Percentiles rank a stretch among this genome's conserved stretches.
Conservation (phyloP, 305 asterid genomes). For the Fraxinus floribunda region DNA sequence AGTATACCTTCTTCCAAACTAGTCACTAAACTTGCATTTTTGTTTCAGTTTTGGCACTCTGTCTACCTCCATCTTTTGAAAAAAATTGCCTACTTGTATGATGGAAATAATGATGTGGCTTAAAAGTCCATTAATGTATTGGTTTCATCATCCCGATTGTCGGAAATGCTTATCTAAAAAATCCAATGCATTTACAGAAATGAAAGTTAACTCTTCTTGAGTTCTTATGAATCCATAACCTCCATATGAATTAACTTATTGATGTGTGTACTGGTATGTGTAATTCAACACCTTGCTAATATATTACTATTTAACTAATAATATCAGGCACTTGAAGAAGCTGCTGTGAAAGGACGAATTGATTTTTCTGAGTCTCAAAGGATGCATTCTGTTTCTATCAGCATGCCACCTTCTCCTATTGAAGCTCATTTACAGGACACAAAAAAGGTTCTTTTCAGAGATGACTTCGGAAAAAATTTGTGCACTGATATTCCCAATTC, state of each 20-base stretch:
- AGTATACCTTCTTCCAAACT: background rate
- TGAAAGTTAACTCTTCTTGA: background rate
- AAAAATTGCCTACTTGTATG: background rate
- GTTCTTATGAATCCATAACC: background rate
- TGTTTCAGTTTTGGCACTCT: background rate
- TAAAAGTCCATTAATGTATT: background rate
- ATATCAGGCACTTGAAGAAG: conserved; percentile 44
- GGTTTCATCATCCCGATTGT: background rate
- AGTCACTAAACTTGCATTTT: background rate
- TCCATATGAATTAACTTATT: background rate
- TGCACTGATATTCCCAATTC: conserved; percentile 16
- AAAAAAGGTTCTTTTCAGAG: conserved; percentile 41
- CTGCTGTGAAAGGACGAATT: conserved; percentile 19
- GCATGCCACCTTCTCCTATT: conserved; percentile 69
- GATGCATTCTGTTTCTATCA: conserved; percentile 50
- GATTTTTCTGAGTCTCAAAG: conserved; percentile 16
- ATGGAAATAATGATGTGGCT: background rate
- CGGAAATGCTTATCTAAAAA: background rate
- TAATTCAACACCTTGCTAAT: background rate
- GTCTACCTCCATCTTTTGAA: background rate
- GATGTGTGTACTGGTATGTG: background rate
- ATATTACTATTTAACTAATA: background rate
- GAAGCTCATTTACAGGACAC: conserved; percentile 30
- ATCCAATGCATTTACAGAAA: background rate
- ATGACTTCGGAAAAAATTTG: background rate